A percentile compares a stretch with the other conserved stretches of the same genome.
Evolutionary conservation across 805 yeast genomes (phyloP).

Genomic region (Tetrapisispora phaffii): DNA sequence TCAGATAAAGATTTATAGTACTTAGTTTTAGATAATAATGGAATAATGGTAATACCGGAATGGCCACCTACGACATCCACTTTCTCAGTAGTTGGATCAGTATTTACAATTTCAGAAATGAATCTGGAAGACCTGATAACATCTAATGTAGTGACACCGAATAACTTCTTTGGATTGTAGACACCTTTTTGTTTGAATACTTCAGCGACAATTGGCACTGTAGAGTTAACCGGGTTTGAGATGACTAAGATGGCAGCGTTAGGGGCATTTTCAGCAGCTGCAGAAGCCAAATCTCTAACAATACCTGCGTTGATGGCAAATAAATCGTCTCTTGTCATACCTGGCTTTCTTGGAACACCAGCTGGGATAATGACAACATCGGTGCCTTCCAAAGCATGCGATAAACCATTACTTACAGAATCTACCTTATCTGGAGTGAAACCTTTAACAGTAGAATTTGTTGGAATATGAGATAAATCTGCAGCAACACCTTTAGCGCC

Average conservation of each 20-base stretch:
- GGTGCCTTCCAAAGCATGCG: conserved; percentile 58
- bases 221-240: conserved; percentile 94
- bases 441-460: conserved; percentile 81
- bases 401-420: conserved; percentile 39
- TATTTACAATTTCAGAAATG: conserved; percentile 41
- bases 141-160: conserved; percentile 94
- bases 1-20: conserved; percentile 43
- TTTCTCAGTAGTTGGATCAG: conserved; percentile 65
- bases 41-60: conserved; percentile 94
- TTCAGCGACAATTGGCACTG: conserved; percentile 94
- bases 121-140: conserved; percentile 84
- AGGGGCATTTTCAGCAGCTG: conserved; percentile 74
- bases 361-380: conserved; percentile 90
- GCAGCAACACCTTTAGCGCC: conserved; percentile 97
- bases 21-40: conserved; percentile 76
- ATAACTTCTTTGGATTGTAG: conserved; percentile 83
- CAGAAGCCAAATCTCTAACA: conserved; percentile 84
- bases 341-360: conserved; percentile 97
- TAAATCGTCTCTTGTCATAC: conserved; percentile 96
- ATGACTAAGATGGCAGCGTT: conserved; percentile 74
- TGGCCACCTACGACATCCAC: conserved; percentile 94
- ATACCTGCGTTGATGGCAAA: conserved; percentile 94
- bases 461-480: conserved; percentile 87
- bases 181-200: conserved; percentile 76
- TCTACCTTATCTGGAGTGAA: conserved; percentile 70